Evolutionary conservation across 768 basidiomycete genomes (phyloP).

Genomic region (Amanita phalloides): DNA sequence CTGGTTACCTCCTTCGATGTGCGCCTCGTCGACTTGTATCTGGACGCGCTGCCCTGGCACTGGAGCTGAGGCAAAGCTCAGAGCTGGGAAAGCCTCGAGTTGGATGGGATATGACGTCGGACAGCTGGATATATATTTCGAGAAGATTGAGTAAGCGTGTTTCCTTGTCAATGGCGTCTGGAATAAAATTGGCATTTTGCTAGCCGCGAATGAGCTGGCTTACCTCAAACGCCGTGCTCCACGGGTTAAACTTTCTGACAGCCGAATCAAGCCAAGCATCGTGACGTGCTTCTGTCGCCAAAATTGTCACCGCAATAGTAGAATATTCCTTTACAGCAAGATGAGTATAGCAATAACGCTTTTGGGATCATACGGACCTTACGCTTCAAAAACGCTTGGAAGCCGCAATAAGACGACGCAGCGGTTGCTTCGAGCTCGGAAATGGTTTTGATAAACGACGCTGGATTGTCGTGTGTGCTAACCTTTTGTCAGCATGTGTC

Average conservation of each 20-base stretch:
- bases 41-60: conserved; percentile 1
- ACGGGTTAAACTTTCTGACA: conserved; percentile 35
- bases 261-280: conserved; percentile 50
- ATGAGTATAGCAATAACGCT: not conserved
- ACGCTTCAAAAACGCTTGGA: conserved; percentile 32
- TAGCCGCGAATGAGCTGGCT: conserved; percentile 9
- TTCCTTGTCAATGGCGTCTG: conserved; percentile 3
- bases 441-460: conserved; percentile 38
- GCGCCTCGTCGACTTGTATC: not conserved
- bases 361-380: conserved; percentile 17
- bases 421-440: conserved; percentile 46
- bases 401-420: conserved; percentile 50
- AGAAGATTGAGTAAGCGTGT: not conserved
- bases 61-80: not conserved
- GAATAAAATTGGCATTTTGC: not conserved
- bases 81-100: not conserved
- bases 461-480: conserved; percentile 34
- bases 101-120: not conserved
- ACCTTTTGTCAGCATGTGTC: not conserved
- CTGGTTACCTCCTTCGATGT: not conserved
- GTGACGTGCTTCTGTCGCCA: conserved; percentile 51
- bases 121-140: not conserved
- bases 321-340: conserved; percentile 24
- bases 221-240: conserved; percentile 53
- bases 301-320: conserved; percentile 47